phyloP scores from a whole-genome alignment of 2,329 filamentous ascomycete genomes.

The Cercospora canescens region DNA sequence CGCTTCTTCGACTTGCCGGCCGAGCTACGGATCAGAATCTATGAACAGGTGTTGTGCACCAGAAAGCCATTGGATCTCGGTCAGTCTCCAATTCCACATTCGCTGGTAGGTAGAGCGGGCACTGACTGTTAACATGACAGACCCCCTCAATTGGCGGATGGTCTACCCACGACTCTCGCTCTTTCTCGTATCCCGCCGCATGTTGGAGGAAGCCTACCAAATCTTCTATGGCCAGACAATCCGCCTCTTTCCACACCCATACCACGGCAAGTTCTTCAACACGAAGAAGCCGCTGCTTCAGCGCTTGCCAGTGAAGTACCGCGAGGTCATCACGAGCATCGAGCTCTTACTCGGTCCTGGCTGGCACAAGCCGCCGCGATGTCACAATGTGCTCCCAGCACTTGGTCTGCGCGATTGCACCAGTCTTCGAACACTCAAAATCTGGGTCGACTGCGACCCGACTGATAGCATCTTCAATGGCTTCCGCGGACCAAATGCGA shows the following conservation, averaged over 20 bases:
- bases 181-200: conserved; percentile 60
- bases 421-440: conserved; percentile 59
- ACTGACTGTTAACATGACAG: conserved; percentile 32
- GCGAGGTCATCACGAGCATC: conserved; percentile 61
- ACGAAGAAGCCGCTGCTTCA: conserved; percentile 70
- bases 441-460: conserved; percentile 74
- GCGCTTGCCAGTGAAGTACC: conserved; percentile 62
- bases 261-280: conserved; percentile 67
- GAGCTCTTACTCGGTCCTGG: conserved; percentile 73
- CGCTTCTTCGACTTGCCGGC: conserved; percentile 67
- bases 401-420: conserved; percentile 65
- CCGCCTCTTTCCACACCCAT: conserved; percentile 67
- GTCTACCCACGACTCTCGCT: conserved; percentile 60
- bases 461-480: conserved; percentile 64
- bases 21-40: conserved; percentile 70
- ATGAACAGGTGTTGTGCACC: conserved; percentile 61
- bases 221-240: conserved; percentile 66
- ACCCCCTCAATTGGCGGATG: conserved; percentile 64
- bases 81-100: conserved; percentile 14
- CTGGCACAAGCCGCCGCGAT: conserved; percentile 68
- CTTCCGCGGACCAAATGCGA: conserved; percentile 55
- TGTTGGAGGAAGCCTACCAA: conserved; percentile 65
- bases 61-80: conserved; percentile 62
- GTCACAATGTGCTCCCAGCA: conserved; percentile 67
- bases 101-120: not conserved